A percentile compares a stretch with the other conserved stretches of the same genome.
Conservation (phyloP, 2,329 filamentous ascomycete species). For the Trichoderma oligosporum region DNA sequence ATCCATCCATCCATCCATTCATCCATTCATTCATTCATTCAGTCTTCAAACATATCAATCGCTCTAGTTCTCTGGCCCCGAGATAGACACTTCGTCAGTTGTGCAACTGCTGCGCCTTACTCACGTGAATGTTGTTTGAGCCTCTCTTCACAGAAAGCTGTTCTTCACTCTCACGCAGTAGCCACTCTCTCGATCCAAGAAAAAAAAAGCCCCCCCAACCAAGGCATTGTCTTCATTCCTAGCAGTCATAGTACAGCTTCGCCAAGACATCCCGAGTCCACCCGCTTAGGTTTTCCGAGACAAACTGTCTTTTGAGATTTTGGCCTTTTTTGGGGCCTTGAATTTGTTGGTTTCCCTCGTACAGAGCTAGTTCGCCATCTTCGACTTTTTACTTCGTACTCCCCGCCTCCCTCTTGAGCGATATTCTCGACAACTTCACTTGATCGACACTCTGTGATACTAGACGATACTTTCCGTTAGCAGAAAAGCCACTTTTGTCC, state of each 20-base stretch:
- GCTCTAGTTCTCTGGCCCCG: background rate
- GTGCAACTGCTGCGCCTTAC: background rate
- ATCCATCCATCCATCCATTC: too few species aligned
- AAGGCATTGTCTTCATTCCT: conserved; percentile 15
- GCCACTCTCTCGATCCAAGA: conserved; percentile 2
- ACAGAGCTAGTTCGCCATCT: background rate
- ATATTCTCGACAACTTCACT: background rate
- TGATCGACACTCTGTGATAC: background rate
- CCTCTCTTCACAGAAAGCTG: background rate
- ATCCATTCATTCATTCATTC: too few species aligned
- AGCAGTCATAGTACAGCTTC: background rate
- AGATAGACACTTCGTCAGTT: background rate
- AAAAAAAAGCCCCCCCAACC: too few species aligned
- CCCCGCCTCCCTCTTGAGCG: background rate
- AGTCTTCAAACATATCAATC: too few species aligned
- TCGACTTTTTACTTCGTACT: background rate
- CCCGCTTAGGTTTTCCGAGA: conserved; percentile 1
- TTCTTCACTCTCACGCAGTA: background rate
- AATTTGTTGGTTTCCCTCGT: background rate
- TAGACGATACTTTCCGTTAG: background rate
- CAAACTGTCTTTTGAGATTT: background rate
- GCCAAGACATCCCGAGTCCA: conserved; percentile 4
- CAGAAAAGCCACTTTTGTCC: background rate
- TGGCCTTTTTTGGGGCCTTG: background rate
- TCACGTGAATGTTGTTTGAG: background rate